Base-by-base conservation (phyloP, 768 basidiomycete genomes). In the Psilocybe subaeruginosa region DNA sequence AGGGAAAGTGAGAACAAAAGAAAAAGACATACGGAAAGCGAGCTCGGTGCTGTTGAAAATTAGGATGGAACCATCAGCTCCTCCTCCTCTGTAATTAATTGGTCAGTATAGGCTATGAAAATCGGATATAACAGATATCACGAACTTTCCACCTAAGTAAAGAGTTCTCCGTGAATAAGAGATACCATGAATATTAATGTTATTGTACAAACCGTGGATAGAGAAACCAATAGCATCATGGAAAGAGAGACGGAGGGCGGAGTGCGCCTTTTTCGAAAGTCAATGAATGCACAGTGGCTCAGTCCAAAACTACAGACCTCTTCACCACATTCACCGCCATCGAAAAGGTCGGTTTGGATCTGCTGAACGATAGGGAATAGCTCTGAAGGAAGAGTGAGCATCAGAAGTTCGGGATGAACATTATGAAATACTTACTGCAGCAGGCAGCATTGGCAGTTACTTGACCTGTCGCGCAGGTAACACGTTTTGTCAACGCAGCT, bases 321-420 rank as follows among this genome's bases (percentile, higher is more conserved):
- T 61, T 74, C 73, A 33, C 73, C 73, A 54, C 76, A 77, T 58
- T 74, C 68, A 29, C 70, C 70, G 30, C 65, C 65, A 33, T 74
- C 71, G 68, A 76, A 75, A 19, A 76, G 68, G 49, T 68, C 71
- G 23, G 65, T 50, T 59, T 75, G 73, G 29, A 76, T 60, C 56
- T 72, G 66, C 65, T 73, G 59, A 19, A 69, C 65, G 46, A 65
- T 57, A 30, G 63, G 61, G 65, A 66, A 66, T 12, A 66, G 53
- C 12, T 57, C 63, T 67, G 27, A 8, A 9, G 6, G 5, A 52
- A 3, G 48, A 35, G 19, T 31, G 19, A 23, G 16, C 4, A 23
- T 29, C 12, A 17, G 37, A 6, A 35, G n/a, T 31, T 17, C 8
- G 31, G 7, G 43, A 39, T 8, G n/a, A 19, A 58, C 4, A 23